Conservation (phyloP, 2,329 filamentous ascomycete genomes). For the Diaporthe citrichinensis region DNA sequence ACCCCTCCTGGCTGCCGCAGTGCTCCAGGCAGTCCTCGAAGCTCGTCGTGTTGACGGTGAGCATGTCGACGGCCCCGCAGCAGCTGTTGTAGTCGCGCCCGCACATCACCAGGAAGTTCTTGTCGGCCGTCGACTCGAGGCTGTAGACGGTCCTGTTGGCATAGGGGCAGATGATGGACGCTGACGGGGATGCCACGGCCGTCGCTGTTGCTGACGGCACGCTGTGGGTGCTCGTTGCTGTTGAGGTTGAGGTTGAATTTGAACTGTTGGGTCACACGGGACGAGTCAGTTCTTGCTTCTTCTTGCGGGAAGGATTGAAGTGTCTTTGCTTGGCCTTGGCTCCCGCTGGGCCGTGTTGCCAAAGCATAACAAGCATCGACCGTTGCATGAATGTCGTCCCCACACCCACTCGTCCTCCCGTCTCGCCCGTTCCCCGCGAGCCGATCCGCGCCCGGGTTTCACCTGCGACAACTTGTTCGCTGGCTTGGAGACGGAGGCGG, state of each 20-base stretch:
- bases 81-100: conserved; percentile 52
- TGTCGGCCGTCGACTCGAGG: conserved; percentile 36
- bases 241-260: conserved; percentile 16
- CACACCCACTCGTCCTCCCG: conserved; percentile 11
- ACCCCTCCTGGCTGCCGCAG: conserved; percentile 49
- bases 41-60: conserved; percentile 43
- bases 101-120: conserved; percentile 52
- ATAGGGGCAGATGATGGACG: conserved; percentile 48
- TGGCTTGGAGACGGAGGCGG: background rate
- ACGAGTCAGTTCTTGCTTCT: background rate
- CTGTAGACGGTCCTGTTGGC: conserved; percentile 54
- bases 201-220: conserved; percentile 40
- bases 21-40: conserved; percentile 52
- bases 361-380: background rate
- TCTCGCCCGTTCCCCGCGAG: background rate
- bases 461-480: background rate
- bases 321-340: background rate
- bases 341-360: background rate
- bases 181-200: conserved; percentile 19
- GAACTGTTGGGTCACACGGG: background rate
- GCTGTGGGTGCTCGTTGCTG: conserved; percentile 25
- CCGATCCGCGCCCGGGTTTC: conserved; percentile 23
- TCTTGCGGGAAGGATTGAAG: background rate
- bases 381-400: conserved; percentile 15
- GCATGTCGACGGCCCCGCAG: conserved; percentile 50